Base-by-base conservation (phyloP, 2,329 filamentous ascomycete species). In the Botrytis squamosa region DNA sequence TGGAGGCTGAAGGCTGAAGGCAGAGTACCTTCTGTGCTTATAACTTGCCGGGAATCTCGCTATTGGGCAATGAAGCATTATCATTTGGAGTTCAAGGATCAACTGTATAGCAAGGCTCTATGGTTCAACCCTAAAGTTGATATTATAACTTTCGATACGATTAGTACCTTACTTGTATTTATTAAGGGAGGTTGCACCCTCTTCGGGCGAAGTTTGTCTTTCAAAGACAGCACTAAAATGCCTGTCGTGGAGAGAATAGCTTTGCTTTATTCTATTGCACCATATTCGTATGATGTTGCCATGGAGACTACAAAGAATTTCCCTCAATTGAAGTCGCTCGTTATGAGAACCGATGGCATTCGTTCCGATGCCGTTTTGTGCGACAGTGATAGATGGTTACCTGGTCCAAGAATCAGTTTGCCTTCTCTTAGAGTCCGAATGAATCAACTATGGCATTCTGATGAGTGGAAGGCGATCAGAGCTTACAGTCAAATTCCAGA, bases 211-310 rank as follows among this genome's bases (percentile, higher is more conserved):
- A 6, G 1, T 36, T 20, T 12, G 29, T 20, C 16, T 12, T 25
- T 65, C 1, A 20, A 2, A 9, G 25, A 49, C 12, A 36, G 12
- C 20, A 16, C 33, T 36, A 25, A 16, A 16, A 66, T 66, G 10
- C 63, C 42, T 49, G 20, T 49, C 8, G 63, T 66, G 63, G 63
- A 66, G 12, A 49, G 63, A 36, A 5, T 49, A 3, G 29, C n/a
- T 10, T 9, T 66, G 22, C 29, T 18, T 29, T 29, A 1, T 0
- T 18, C 42, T 12, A 1, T 36, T 49, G 10, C 2, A 2, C 5
- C 3, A 3, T 16, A 2, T 25, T 0, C 0, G 3, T 66, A 6
- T 10, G 0, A 0, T 1, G 0, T 3, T 5, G 42, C 12, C 2
- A 16, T 3, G 7, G 20, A 49, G 22, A 49, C 8, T 22, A 12